Evolutionary conservation across 163 green algal genomes (phyloP), one percentile per base, ranked within the genome.

Genomic region (Scenedesmus sp.): DNA sequence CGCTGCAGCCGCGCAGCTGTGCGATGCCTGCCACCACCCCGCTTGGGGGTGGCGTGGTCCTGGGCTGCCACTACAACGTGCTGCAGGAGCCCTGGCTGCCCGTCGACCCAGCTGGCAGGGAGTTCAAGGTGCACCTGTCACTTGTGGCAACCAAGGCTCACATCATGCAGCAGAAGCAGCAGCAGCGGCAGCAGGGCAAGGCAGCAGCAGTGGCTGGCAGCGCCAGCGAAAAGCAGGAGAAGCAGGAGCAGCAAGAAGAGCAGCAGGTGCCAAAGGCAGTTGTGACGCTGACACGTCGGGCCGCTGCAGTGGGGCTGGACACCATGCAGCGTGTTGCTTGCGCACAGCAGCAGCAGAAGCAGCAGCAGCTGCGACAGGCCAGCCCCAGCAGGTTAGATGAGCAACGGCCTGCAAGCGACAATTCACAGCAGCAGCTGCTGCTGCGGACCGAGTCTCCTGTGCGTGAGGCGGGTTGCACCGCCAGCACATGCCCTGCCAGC

Each of bases 71-170:
- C 56, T 90, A 90, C 85, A 18, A 12, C 15, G 85, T 90, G 46
- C 85, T 85, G 16, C 40, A 90, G 22, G 72, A 84, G 42, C 65
- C 85, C 44, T 90, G 85, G 85, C 85, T 90, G 85, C 85, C 85
- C 3, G 56, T 81, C 2, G 85, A 90, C 10, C 46, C 65, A 40
- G 70, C 85, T 37, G 85, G 70, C 46, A 49, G 85, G 68, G 72
- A 90, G n/a, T 90, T 90, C 72, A 90, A 90, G 72, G 26, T 56
- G n/a, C 85, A 90, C 51, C 85, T 90, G 70, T 90, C 85, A 24
- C 85, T 90, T n/a, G 22, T 85, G 33, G 85, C 85, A n/a, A 85
- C 43, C 22, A 90, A 90, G 40, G 85, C 85, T 15, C 70, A 85
- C 42, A 26, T 85, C 13, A 46, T 85, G 44, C 85, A 90, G 85